phyloP scores from a whole-genome alignment of 2,329 filamentous ascomycete species.

The Aspergillus melleus region DNA sequence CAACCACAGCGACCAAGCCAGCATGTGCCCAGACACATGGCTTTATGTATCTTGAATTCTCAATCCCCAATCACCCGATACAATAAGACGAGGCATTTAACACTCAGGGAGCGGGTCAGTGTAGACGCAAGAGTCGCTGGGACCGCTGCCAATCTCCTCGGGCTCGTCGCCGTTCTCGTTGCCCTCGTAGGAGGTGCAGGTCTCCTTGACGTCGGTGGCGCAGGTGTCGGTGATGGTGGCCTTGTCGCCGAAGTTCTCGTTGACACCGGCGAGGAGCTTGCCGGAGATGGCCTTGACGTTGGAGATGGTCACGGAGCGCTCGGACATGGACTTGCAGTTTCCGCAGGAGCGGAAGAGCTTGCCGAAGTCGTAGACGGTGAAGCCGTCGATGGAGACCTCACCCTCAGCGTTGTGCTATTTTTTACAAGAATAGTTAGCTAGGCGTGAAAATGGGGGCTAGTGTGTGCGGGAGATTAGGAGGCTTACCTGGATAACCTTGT shows the following conservation, averaged over 20 bases:
- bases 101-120: slow-evolving; percentile 7
- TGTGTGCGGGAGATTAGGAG: background rate
- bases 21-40: background rate
- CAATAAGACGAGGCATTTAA: background rate
- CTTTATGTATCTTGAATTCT: background rate
- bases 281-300: slow-evolving; percentile 34
- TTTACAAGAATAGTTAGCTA: background rate
- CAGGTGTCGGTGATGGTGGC: slow-evolving; percentile 25
- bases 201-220: slow-evolving; percentile 32
- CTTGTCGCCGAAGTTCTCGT: slow-evolving; percentile 42
- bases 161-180: slow-evolving; percentile 37
- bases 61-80: no score
- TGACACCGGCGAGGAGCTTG: slow-evolving; percentile 35
- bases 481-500: slow-evolving; percentile 35
- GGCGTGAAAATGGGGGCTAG: background rate
- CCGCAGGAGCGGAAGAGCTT: slow-evolving; percentile 52
- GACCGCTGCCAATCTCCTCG: slow-evolving; percentile 28
- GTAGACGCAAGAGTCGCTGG: slow-evolving; percentile 31
- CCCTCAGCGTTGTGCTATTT: slow-evolving; percentile 32
- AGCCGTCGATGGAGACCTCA: slow-evolving; percentile 36
- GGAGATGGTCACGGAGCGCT: slow-evolving; percentile 32
- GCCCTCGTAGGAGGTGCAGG: slow-evolving; percentile 38
- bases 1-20: background rate
- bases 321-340: slow-evolving; percentile 39
- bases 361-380: slow-evolving; percentile 41